These are phyloP conservation scores for Grigorovia transvaalensis DNA, from an alignment of 805 yeast genomes.

Conservation along the genomic window DNA sequence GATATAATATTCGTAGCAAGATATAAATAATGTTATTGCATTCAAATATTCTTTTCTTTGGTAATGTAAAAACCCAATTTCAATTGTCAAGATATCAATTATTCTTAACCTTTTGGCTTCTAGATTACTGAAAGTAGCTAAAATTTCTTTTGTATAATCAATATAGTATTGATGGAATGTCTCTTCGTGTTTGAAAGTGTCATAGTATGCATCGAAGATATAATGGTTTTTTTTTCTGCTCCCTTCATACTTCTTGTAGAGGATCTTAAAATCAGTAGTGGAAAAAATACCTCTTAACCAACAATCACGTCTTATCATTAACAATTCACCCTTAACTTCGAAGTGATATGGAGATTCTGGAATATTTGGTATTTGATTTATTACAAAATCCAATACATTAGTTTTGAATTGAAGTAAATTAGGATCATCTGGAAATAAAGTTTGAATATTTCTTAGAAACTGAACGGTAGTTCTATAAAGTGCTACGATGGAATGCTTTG, in stretches of 20 bases:
- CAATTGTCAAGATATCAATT: constrained; percentile 65
- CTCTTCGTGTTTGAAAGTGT: constrained; percentile 13
- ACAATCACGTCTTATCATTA: constrained; percentile 32
- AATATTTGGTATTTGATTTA: constrained; percentile 4
- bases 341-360: constrained; percentile 3
- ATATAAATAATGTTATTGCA: constrained; percentile 53
- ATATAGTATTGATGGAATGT: constrained; percentile 33
- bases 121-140: constrained; percentile 13
- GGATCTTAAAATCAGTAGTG: constrained; percentile 9
- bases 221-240: constrained; percentile 4
- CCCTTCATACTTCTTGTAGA: constrained; percentile 5
- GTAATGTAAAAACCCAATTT: constrained; percentile 62
- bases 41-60: constrained; percentile 44
- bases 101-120: constrained; percentile 42
- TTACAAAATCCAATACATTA: constrained; percentile 10
- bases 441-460: constrained; percentile 11
- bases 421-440: constrained; percentile 7
- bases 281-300: constrained; percentile 23
- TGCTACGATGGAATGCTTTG: constrained; percentile 5
- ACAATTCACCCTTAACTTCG: constrained; percentile 34
- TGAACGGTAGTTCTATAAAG: constrained; percentile 9
- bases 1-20: constrained; percentile 59
- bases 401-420: constrained; percentile 17
- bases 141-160: constrained; percentile 37
- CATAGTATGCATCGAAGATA: constrained; percentile 6